Base-by-base conservation (phyloP, 805 yeast species). In the Saccharomyces kudriavzevii region DNA sequence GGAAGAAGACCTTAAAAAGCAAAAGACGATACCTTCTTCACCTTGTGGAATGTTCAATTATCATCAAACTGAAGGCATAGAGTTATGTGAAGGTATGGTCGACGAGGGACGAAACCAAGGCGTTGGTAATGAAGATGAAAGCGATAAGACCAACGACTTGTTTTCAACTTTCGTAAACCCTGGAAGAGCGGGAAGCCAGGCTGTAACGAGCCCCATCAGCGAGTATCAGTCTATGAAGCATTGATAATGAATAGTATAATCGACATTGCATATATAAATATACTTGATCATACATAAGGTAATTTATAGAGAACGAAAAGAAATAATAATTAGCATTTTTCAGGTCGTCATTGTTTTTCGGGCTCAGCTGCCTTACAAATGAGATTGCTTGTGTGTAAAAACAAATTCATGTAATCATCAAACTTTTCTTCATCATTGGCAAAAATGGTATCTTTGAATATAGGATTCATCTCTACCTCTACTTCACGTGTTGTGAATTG, bases 1-100 rank as follows among this genome's bases (percentile, higher is more conserved):
- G 31, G 52, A 55, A 17, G 51, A 51, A 30, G 56, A 47, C 5
- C 45, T 57, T 20, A 65, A 66, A 40, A 61, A 62, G 40, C 63
- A 63, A 45, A 58, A 63, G 26, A 58, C 61, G 5, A 62, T 69
- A 57, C 70, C 71, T 13, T 67, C 71, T 1, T 67, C 70, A 9
- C 72, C 71, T 6, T 60, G 63, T 14, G 63, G 63, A 47, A 63
- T 64, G 63, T 66, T 62, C 49, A 61, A 57, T 20, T 66, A 65
- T 43, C 60, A 56, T 40, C 58, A 57, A 20, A 22, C 43, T 27
- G 29, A 27, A 11, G 6, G 29, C 11, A 35, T 35, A 17, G 43
- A 20, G 2, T 10, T 56, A 54, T 17, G 30, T 47, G 51, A 59
- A 49, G 45, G 55, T 8, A 49, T 35, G 31, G 28, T 45, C 17